These are phyloP conservation scores for Ricinus communis DNA, from an alignment of 345 rosid species.

Conservation along the genomic window DNA sequence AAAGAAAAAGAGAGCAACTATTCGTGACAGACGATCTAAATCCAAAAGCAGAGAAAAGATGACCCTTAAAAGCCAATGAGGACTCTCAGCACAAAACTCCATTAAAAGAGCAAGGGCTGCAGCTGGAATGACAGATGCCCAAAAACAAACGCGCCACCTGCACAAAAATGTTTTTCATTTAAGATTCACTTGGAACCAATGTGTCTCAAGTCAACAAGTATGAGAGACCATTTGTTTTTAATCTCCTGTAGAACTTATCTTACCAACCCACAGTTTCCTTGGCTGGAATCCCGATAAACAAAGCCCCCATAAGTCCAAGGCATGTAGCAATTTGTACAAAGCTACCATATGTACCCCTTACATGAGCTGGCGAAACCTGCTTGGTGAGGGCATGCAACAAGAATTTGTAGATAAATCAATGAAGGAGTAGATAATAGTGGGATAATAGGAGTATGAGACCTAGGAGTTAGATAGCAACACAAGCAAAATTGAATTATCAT, in stretches of 20 bases:
- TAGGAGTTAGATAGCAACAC: background rate
- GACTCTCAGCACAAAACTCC: conserved; percentile 87
- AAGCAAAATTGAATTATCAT: conserved; percentile 11
- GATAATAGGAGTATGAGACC: background rate
- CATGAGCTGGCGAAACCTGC: conserved; percentile 88
- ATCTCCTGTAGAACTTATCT: conserved; percentile 28
- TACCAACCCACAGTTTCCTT: conserved; percentile 74
- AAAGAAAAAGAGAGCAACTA: background rate
- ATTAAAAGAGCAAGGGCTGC: conserved; percentile 63
- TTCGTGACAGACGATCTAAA: background rate
- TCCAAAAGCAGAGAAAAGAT: conserved; percentile 17
- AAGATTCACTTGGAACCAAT: background rate
- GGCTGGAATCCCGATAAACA: conserved; percentile 75
- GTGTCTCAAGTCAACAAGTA: conserved; percentile 7
- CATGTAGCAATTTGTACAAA: conserved; percentile 78
- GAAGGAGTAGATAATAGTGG: background rate
- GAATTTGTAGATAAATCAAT: background rate
- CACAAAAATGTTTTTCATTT: background rate
- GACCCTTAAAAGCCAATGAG: conserved; percentile 98
- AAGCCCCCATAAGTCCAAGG: conserved; percentile 73
- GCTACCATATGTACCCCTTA: conserved; percentile 92
- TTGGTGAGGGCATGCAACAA: conserved; percentile 6
- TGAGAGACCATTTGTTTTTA: background rate
- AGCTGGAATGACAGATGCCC: conserved; percentile 74
- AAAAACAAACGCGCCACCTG: conserved; percentile 97